Percentiles rank a stretch among this genome's conserved stretches.
Evolutionary conservation across 495 filamentous ascomycete genomes (phyloP).

Genomic region (Ramalina intermedia): DNA sequence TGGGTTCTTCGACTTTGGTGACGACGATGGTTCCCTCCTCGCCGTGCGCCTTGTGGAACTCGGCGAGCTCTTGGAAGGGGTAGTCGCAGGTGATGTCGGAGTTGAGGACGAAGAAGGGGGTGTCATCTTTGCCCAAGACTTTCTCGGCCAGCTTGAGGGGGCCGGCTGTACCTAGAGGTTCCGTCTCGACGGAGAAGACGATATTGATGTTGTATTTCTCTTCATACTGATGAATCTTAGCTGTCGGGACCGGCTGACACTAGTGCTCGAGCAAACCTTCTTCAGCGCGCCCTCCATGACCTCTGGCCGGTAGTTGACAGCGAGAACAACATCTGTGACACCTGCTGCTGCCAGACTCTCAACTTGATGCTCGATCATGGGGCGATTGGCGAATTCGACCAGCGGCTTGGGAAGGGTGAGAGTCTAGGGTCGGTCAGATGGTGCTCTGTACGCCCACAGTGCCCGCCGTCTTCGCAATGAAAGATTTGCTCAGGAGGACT

Average conservation of each 20-base stretch:
- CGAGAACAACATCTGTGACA: conserved; percentile 94
- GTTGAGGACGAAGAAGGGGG: conserved; percentile 98
- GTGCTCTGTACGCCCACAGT: neutral
- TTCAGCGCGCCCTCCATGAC: conserved; percentile 71
- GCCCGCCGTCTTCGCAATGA: neutral
- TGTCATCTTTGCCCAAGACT: conserved; percentile 82
- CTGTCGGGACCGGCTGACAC: neutral
- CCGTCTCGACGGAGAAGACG: conserved; percentile 89
- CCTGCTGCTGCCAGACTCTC: conserved; percentile 88
- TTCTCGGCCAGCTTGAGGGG: conserved; percentile 92
- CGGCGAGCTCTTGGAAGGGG: conserved; percentile 79
- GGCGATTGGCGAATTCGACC: conserved; percentile 95
- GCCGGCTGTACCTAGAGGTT: conserved; percentile 91
- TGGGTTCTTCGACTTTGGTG: conserved; percentile 98
- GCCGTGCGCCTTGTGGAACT: conserved; percentile 77
- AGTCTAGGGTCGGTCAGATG: conserved; percentile 42
- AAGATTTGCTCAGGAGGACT: conserved; percentile 11
- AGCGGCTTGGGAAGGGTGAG: conserved; percentile 94
- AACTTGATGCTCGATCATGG: conserved; percentile 98
- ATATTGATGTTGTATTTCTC: conserved; percentile 83
- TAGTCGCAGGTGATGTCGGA: conserved; percentile 98
- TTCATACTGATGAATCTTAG: conserved; percentile 52
- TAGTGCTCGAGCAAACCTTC: conserved; percentile 30
- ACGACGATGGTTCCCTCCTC: conserved; percentile 97
- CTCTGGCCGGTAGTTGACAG: conserved; percentile 97